Percentiles rank a stretch among this genome's conserved stretches.
Conservation (phyloP, 345 rosid species). For the Eucalyptus erythrocorys region DNA sequence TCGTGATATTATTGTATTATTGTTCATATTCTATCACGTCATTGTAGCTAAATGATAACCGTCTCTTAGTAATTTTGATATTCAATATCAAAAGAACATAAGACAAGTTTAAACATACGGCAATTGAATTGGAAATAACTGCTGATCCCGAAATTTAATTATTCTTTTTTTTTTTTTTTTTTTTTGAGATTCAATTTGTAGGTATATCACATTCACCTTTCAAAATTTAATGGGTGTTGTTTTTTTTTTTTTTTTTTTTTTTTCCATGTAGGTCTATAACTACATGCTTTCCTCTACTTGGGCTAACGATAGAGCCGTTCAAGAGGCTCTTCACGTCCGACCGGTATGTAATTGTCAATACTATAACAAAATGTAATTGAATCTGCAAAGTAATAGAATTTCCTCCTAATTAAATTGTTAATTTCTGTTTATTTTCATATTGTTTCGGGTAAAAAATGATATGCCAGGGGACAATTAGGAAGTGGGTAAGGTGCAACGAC, state of each 20-base stretch:
- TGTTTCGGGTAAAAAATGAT: neutral
- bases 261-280: neutral
- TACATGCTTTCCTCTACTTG: constrained; percentile 6
- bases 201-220: neutral
- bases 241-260: neutral
- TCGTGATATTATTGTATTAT: neutral
- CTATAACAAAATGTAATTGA: neutral
- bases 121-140: neutral
- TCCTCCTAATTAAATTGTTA: neutral
- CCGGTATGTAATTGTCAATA: neutral
- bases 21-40: neutral
- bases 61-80: neutral
- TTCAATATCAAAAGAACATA: neutral
- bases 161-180: neutral
- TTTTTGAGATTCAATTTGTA: neutral
- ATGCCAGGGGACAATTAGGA: neutral
- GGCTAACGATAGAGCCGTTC: constrained; percentile 4
- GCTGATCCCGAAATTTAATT: neutral
- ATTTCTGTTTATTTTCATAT: neutral
- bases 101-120: neutral
- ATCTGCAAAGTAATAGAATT: neutral
- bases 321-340: constrained; percentile 8
- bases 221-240: neutral
- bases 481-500: neutral
- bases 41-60: neutral